These are phyloP conservation scores for Cercospora sp. DNA, from an alignment of 2,329 filamentous ascomycete species.

Conservation along the genomic window DNA sequence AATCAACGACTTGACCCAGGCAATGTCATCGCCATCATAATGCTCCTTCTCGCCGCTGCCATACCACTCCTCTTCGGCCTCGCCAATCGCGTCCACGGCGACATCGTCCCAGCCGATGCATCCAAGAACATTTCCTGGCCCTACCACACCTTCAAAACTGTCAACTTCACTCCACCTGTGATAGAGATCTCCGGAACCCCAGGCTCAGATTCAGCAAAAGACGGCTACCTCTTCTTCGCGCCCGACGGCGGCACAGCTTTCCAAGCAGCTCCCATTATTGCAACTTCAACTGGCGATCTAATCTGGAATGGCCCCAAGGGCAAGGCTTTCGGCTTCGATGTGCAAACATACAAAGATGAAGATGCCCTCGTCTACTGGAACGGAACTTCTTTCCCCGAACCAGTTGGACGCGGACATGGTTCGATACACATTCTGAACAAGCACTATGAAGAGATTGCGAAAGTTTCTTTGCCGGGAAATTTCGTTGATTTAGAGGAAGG, in stretches of 20 bases:
- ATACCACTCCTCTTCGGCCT: background rate
- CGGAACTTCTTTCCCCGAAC: conserved; percentile 24
- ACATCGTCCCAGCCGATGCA: conserved; percentile 15
- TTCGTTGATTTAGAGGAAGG: conserved; percentile 20
- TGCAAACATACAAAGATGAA: conserved; percentile 22
- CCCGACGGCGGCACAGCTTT: conserved; percentile 25
- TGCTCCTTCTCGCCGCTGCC: background rate
- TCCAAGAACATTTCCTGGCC: conserved; percentile 23
- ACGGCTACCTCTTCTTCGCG: conserved; percentile 27
- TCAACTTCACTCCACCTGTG: conserved; percentile 21
- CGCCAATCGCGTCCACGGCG: conserved; percentile 5
- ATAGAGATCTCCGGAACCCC: conserved; percentile 9
- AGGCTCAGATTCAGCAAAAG: background rate
- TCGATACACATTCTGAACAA: conserved; percentile 23
- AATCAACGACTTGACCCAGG: background rate
- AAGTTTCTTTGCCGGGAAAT: conserved; percentile 23
- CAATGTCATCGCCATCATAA: conserved; percentile 8
- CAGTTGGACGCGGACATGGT: conserved; percentile 26
- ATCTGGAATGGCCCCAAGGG: conserved; percentile 26
- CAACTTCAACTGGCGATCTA: conserved; percentile 20
- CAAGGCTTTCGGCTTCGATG: conserved; percentile 26
- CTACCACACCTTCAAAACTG: conserved; percentile 21
- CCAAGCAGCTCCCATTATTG: conserved; percentile 24
- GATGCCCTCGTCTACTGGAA: conserved; percentile 27
- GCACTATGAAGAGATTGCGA: conserved; percentile 24